These are phyloP conservation scores for Scenedesmus sp. DNA, from an alignment of 163 green algal species.

Conservation along the genomic window DNA sequence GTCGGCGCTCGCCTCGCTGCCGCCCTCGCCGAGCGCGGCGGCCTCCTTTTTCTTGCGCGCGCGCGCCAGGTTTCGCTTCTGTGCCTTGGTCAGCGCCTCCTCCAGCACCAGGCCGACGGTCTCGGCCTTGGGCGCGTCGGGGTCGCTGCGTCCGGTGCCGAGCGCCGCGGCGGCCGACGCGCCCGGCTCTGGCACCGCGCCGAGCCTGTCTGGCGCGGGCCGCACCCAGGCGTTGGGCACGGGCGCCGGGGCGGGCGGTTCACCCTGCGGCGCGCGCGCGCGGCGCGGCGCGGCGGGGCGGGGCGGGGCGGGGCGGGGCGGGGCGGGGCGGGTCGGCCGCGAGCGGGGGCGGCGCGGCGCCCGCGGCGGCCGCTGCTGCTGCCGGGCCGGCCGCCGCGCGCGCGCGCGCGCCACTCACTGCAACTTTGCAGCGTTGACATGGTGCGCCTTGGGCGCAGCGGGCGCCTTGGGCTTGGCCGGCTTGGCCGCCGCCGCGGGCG, in stretches of 20 bases:
- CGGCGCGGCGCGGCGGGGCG: too few species aligned
- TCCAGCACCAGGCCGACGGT: slow-evolving; percentile 35
- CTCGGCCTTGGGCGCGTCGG: neutral
- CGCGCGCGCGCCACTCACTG: too few species aligned
- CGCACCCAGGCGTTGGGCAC: neutral
- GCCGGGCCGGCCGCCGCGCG: too few species aligned
- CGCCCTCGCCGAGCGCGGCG: neutral
- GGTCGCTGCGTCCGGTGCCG: neutral
- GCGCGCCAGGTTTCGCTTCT: slow-evolving; percentile 40
- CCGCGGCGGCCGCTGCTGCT: neutral
- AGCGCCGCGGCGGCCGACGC: neutral
- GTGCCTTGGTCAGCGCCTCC: slow-evolving; percentile 37
- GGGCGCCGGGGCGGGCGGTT: neutral
- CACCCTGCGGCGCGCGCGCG: neutral
- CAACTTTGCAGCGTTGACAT: too few species aligned
- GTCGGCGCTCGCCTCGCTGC: slow-evolving; percentile 23
- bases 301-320: too few species aligned
- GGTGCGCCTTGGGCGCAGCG: too few species aligned
- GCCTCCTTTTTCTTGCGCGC: slow-evolving; percentile 20
- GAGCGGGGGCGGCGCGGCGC: too few species aligned
- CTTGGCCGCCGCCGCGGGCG: neutral
- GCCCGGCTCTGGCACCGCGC: neutral
- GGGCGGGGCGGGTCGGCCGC: too few species aligned
- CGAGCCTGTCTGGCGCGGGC: neutral
- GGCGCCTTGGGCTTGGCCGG: too few species aligned